Evolutionary conservation across 371 early-diverging fungal genomes (phyloP).

Genomic region (Syncephalastrum monosporum): DNA sequence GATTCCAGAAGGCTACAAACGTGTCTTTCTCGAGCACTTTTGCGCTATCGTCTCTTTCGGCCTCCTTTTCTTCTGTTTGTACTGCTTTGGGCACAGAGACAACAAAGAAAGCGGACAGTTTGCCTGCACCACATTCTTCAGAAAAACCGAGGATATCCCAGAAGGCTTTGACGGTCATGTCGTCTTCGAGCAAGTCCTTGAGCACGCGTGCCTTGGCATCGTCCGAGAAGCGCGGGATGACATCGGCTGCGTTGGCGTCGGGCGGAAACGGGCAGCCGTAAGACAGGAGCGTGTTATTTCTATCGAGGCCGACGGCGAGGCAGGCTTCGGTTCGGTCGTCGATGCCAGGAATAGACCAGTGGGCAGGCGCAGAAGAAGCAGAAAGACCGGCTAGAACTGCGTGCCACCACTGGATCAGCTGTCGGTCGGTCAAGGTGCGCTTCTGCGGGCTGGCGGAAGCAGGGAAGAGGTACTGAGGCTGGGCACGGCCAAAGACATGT

Average conservation of each 20-base stretch:
- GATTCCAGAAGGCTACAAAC: too few species aligned
- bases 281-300: conserved; percentile 41
- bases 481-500: conserved; percentile 81
- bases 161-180: conserved; percentile 59
- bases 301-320: conserved; percentile 28
- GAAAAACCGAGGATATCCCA: conserved; percentile 66
- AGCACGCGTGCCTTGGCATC: conserved; percentile 73
- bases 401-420: conserved; percentile 82
- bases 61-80: neutral
- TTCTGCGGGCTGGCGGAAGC: conserved; percentile 62
- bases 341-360: conserved; percentile 67
- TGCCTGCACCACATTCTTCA: conserved; percentile 78
- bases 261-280: conserved; percentile 63
- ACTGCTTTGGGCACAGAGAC: neutral
- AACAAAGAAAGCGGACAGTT: conserved; percentile 64
- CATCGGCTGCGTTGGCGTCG: conserved; percentile 39
- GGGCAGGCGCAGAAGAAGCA: conserved; percentile 15
- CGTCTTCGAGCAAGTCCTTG: conserved; percentile 17
- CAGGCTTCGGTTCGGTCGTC: conserved; percentile 41
- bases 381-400: conserved; percentile 67
- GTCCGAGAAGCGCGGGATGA: conserved; percentile 78
- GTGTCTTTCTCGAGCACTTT: too few species aligned
- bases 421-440: conserved; percentile 55
- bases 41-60: too few species aligned
- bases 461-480: conserved; percentile 85